Conservation (phyloP, 768 basidiomycete species). For the Leccinellum albellum region DNA sequence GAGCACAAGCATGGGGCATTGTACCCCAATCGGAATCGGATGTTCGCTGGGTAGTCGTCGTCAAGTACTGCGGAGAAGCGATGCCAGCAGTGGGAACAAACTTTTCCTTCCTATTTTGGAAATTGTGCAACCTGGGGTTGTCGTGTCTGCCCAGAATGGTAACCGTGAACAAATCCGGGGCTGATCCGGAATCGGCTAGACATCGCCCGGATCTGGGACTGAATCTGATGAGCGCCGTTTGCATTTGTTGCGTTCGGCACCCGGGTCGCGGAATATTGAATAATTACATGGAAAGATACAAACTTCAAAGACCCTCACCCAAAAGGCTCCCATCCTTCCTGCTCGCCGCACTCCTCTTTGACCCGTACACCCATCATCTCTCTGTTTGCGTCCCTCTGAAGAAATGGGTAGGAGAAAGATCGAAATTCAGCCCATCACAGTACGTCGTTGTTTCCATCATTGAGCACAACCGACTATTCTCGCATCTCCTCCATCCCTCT, state of each 20-base stretch:
- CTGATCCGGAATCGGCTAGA: constrained; percentile 23
- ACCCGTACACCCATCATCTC: constrained; percentile 23
- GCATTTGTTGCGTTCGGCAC: constrained; percentile 35
- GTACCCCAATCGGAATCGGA: not conserved
- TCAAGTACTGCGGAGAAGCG: constrained; percentile 26
- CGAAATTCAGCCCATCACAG: constrained; percentile 77
- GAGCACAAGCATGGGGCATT: not conserved
- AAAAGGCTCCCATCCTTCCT: constrained; percentile 33
- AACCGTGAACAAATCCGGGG: constrained; percentile 21
- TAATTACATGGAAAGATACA: constrained; percentile 37
- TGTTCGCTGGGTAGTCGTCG: constrained; percentile 13
- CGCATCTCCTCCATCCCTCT: constrained; percentile 10
- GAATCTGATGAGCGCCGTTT: constrained; percentile 34
- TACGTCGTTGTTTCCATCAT: constrained; percentile 38
- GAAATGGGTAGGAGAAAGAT: constrained; percentile 76
- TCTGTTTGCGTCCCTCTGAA: not conserved
- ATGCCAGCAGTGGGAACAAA: constrained; percentile 18
- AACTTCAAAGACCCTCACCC: constrained; percentile 29
- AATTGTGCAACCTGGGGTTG: not conserved
- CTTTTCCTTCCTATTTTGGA: not conserved
- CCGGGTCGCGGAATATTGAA: constrained; percentile 39
- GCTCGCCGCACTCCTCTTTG: constrained; percentile 15
- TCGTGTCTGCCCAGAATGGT: not conserved
- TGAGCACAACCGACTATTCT: constrained; percentile 17
- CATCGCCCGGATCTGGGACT: constrained; percentile 26